Evolutionary conservation across 106 monocot species (phyloP), one percentile per base, ranked within the genome.

Genomic region (Alisma plantagoaquatica): DNA sequence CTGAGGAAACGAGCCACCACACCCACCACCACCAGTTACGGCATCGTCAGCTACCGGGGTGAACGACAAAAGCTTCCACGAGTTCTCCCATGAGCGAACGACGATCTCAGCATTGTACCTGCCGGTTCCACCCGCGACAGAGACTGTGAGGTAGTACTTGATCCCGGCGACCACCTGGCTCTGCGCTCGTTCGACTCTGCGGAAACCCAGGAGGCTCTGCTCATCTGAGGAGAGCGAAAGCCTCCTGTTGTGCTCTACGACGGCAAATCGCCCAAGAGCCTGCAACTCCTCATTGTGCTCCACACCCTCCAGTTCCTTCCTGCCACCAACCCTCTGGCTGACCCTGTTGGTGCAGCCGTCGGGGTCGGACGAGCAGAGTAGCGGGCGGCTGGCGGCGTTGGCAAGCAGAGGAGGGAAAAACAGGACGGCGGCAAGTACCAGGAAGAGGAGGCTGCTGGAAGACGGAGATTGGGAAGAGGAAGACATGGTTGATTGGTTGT

Each of bases 101-200:
- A 55, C 55, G 7, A 55, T 33, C 18, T 33, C 55, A 21, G 32
- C 55, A n/a, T 55, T 33, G 20, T 55, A 55, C 33, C 55, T 55
- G 20, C n/a, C 31, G 17, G 17, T 29, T 38, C 14, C 9, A 23
- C 23, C 19, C 18, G 1, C 29, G 18, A 55, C 55, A 18, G 22
- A 31, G 10, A 55, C 32, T 20, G 31, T 55, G 16, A 55, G 55
- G 55, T 26, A 55, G 19, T 55, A 55, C 32, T 38, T 55, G 31
- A 55, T 33, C 32, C 55, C 55, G 4, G 55, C 23, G 10, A 55
- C 55, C 21, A 55, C 32, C 55, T 55, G 55, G 20, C 33, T 15
- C 33, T 55, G 55, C 35, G 55, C 55, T 33, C 35, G 33, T 12
- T 11, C 32, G 9, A 55, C 55, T 17, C 55, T 23, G 16, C 8